Base-by-base conservation (phyloP, 2,329 filamentous ascomycete genomes). In the Ceratocystis variospora region DNA sequence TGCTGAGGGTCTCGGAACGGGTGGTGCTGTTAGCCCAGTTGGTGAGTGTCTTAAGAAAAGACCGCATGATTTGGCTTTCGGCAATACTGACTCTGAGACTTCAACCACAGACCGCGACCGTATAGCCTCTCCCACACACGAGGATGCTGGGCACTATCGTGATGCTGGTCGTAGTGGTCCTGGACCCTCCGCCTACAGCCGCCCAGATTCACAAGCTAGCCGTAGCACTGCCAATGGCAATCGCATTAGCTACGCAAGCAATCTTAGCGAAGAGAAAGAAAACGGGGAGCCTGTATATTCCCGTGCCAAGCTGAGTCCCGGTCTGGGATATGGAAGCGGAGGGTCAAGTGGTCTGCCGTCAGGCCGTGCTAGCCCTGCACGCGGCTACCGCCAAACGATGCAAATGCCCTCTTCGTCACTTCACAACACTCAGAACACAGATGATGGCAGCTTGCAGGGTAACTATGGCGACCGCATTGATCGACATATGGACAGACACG, bases 221-320 rank as follows among this genome's bases (percentile, higher is more conserved):
- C 45, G 46, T 37, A 63, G 70, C 4, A 72, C 76, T 3, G 73
- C 73, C 57, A 75, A 74, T 62, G 74, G 78, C 55, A 82, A 83
- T 5, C 79, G 82, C 65, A 81, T 83, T 74, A 87, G 85, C 72
- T 84, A 85, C 70, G 78, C 81, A 5, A 88, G 87, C 70, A 81
- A 81, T 2, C 77, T 87, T 67, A 88, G 87, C 0, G 87, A 91
- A 71, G 89, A 93, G 72, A 91, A 89, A 73, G 88, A 92, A 72
- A 91, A 91, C 70, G 83, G 82, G 68, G 81, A 82, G 48, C 68
- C 71, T 63, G 74, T 77, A 8, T 80, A 80, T 67, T 73, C 75
- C 37, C 75, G 81, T 55, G 80, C 74, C 70, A 84, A 83, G 73
- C 73, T 82, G 55, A 83, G 81, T 68, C 81, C 82, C 0, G 82